A percentile compares a stretch with the other conserved stretches of the same genome.
These are phyloP conservation scores for Trichophyton schoenleinii DNA, from an alignment of 2,329 filamentous ascomycete species.

Conservation along the genomic window DNA sequence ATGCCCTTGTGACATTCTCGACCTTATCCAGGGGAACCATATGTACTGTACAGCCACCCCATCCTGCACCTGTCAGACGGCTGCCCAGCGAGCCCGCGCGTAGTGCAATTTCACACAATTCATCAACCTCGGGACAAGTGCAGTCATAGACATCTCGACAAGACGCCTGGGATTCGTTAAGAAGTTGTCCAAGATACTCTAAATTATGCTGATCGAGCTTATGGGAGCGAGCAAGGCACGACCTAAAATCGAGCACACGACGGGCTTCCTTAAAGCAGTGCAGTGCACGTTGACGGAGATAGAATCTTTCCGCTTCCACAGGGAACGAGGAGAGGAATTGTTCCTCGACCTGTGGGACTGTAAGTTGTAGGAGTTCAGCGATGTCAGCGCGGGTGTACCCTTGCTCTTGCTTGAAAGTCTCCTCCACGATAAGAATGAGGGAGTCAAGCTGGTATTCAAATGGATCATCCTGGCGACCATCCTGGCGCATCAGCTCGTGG, in stretches of 20 bases:
- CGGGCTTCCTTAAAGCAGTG: constrained; percentile 87
- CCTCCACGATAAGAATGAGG: constrained; percentile 55
- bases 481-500: constrained; percentile 56
- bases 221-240: constrained; percentile 50
- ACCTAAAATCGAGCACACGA: constrained; percentile 72
- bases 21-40: constrained; percentile 76
- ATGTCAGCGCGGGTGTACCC: constrained; percentile 86
- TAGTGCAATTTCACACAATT: constrained; percentile 68
- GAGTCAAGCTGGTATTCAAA: constrained; percentile 58
- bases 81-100: constrained; percentile 72
- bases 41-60: constrained; percentile 94
- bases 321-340: constrained; percentile 81
- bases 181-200: constrained; percentile 59
- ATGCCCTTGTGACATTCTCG: constrained; percentile 59
- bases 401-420: constrained; percentile 61
- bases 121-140: constrained; percentile 83
- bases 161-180: constrained; percentile 82
- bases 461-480: constrained; percentile 36
- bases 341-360: constrained; percentile 57
- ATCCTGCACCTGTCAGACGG: constrained; percentile 81
- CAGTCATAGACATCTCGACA: constrained; percentile 84
- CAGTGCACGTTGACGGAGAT: constrained; percentile 71
- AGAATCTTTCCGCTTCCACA: constrained; percentile 75
- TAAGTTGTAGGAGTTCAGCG: constrained; percentile 55
- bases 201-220: constrained; percentile 55